Base-by-base conservation (phyloP, 768 basidiomycete genomes). In the Suillus ampliporus region DNA sequence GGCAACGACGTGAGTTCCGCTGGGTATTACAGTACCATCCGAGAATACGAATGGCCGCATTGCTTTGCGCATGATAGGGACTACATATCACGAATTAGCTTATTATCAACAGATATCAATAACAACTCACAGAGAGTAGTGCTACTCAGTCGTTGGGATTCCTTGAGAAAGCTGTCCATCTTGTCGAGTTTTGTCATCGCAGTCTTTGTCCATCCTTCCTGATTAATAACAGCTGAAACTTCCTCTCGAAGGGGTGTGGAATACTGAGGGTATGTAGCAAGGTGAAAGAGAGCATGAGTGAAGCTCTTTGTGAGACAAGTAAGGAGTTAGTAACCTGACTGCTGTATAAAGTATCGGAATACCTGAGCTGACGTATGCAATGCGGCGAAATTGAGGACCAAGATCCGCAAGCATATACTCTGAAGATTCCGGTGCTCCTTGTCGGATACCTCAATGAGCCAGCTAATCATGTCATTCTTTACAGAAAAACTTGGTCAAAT, bases 91-190 rank as follows among this genome's bases (percentile, higher is more conserved):
- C 54, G 44, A 26, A 40, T 72, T 54, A 71, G 37, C 34, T 61
- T 19, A 3, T 38, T 28, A 46, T 34, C 21, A 28, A 17, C 47
- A 31, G n/a, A 14, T 13, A 26, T 37, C 19, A 44, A 57, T 28
- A 64, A 37, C 23, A 56, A 68, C 78, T 7, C 61, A 79, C 79
- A 67, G 38, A 73, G 68, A 43, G 67, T 75, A 23, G 77, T 71
- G 11, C 76, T 75, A 7, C 73, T 76, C 14, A 75, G 34, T 35
- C 81, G 74, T 64, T 77, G 74, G 3, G 77, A 76, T 63, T 82
- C 82, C 57, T 76, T 78, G 58, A 83, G 57, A 65, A 83, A 82
- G 57, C 80, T 83, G 59, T 82, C 81, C 60, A 80, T 67, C 66
- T 77, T 76, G 62, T 73, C 69, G 66, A 79, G 62, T 63, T 69